Base-by-base conservation (phyloP, 345 rosid genomes). In the Aquilaria yunnanensis region DNA sequence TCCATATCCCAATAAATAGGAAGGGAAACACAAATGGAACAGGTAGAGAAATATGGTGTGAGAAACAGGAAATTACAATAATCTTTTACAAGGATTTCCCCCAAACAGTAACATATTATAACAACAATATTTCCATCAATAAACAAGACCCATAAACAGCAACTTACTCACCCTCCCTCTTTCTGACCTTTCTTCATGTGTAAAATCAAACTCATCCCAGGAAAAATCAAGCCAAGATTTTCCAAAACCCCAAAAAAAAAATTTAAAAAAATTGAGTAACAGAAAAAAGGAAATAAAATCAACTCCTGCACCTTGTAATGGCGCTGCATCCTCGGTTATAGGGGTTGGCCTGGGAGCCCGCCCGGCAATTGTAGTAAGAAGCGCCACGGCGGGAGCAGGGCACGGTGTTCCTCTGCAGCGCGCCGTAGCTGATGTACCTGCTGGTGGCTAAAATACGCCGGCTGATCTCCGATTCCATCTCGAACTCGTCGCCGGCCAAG, bases 381-480 rank as follows among this genome's bases (percentile, higher is more conserved):
- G 97, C 89, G 2, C 99, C 97, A 34, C 99, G 92, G 1, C 86
- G 78, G 4, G 99, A 90, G 72, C 99, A 94, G 32, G 99, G 99
- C 8, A 94, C 99, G 41, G 74, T 72, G 88, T 94, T 81, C 84
- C 78, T 85, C 91, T 65, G 86, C 61, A 94, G 84, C 31, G 97
- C 96, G 37, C 92, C 96, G 72, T 94, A 94, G 95, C 99, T 84
- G 61, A 94, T 70, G 81, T 88, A 90, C 53, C 50, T 82, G 76
- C 46, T 77, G 43, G 91, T 86, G 2, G 92, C 89, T 65, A 94
- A 73, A 13, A 95, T 88, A 48, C 97, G 92, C 71, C 97, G 59
- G 84, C 66, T 88, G 75, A 75, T 85, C 65, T 91, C 99, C 0
- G 96, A 78, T 41, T 87, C 97, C 76, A 89, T 57, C 80, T 65